Conservation (phyloP, 768 basidiomycete species). For the Naganishia vaughanmartiniae region DNA sequence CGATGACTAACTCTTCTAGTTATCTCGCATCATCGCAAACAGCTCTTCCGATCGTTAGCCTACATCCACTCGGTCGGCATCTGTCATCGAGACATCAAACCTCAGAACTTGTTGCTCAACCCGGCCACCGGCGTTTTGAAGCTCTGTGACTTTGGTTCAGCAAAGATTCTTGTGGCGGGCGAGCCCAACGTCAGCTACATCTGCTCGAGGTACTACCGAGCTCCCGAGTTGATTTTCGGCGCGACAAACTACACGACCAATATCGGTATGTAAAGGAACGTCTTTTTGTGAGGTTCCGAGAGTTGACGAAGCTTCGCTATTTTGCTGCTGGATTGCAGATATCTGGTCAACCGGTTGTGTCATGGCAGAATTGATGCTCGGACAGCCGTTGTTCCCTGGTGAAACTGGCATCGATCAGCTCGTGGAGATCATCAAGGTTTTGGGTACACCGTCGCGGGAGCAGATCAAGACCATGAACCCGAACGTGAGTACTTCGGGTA, state of each 20-base stretch:
- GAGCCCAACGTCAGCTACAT: slow-evolving; percentile 99
- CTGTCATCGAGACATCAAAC: slow-evolving; percentile 99
- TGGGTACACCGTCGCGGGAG: slow-evolving; percentile 95
- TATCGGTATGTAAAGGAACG: slow-evolving; percentile 66
- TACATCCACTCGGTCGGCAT: slow-evolving; percentile 99
- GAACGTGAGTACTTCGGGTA: slow-evolving; percentile 57
- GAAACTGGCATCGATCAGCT: slow-evolving; percentile 95
- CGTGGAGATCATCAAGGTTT: slow-evolving; percentile 99
- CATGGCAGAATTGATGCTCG: slow-evolving; percentile 99
- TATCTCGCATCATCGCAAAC: slow-evolving; percentile 43
- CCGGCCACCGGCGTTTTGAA: slow-evolving; percentile 95
- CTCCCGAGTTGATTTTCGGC: slow-evolving; percentile 98
- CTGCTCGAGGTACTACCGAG: slow-evolving; percentile 98
- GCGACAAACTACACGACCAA: slow-evolving; percentile 99
- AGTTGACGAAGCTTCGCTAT: neutral
- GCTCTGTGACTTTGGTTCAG: slow-evolving; percentile 97
- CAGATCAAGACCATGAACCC: slow-evolving; percentile 99
- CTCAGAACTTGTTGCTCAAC: slow-evolving; percentile 96
- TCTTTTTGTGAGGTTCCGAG: neutral
- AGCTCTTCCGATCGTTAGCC: slow-evolving; percentile 93
- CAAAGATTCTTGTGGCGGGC: slow-evolving; percentile 95
- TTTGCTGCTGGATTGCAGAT: slow-evolving; percentile 58
- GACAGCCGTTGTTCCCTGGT: slow-evolving; percentile 97
- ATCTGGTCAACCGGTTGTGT: slow-evolving; percentile 99
- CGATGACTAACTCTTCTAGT: slow-evolving; percentile 1